Conservation (phyloP, 2,329 filamentous ascomycete genomes). For the Neobulgaria alba region DNA sequence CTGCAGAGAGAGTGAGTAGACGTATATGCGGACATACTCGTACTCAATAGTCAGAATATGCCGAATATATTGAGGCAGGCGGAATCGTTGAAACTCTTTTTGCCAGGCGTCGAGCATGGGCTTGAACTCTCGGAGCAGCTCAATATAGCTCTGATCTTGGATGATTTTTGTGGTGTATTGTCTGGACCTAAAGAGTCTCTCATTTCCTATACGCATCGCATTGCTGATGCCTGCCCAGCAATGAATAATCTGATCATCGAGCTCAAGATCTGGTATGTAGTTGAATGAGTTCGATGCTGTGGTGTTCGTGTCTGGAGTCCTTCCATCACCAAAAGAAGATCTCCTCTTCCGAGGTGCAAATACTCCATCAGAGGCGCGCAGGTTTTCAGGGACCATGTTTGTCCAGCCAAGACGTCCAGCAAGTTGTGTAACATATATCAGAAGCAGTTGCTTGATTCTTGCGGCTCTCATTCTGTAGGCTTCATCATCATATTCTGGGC, state of each 20-base stretch:
- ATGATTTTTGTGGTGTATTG: slow-evolving; percentile 86
- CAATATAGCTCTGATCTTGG: slow-evolving; percentile 74
- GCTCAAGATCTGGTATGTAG: slow-evolving; percentile 57
- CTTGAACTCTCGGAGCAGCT: slow-evolving; percentile 71
- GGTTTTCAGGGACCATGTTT: slow-evolving; percentile 75
- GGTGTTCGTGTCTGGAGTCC: slow-evolving; percentile 50
- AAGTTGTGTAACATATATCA: slow-evolving; percentile 91
- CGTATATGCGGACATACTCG: slow-evolving; percentile 87
- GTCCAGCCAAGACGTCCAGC: slow-evolving; percentile 87
- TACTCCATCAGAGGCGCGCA: slow-evolving; percentile 50
- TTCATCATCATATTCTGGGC: slow-evolving; percentile 65
- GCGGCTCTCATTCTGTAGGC: slow-evolving; percentile 67
- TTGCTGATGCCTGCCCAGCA: slow-evolving; percentile 93
- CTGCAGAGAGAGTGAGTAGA: slow-evolving; percentile 89
- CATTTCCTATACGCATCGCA: slow-evolving; percentile 84
- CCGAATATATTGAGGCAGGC: slow-evolving; percentile 54
- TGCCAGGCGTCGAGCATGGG: slow-evolving; percentile 73
- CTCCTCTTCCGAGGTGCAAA: slow-evolving; percentile 35
- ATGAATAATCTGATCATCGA: slow-evolving; percentile 65
- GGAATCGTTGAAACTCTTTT: slow-evolving; percentile 71
- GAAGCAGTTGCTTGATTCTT: slow-evolving; percentile 75
- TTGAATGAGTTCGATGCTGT: slow-evolving; percentile 51
- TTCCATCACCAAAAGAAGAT: slow-evolving; percentile 40
- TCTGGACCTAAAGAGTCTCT: slow-evolving; percentile 77
- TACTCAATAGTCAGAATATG: slow-evolving; percentile 90